These are phyloP conservation scores for Colletotrichum sp. DNA, from an alignment of 2,329 filamentous ascomycete species.

Conservation along the genomic window DNA sequence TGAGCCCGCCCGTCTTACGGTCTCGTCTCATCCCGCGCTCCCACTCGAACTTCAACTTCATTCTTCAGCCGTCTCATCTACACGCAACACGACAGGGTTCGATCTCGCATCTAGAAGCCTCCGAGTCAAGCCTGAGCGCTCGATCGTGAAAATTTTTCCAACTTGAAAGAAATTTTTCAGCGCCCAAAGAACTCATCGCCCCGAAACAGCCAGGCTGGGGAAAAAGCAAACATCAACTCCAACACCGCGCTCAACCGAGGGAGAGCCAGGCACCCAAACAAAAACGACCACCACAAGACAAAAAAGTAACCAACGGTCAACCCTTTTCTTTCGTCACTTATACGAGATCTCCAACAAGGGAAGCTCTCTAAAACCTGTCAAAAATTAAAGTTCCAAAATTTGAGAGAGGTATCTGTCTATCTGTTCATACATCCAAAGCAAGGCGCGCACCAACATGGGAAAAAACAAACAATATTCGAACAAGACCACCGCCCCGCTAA, in stretches of 20 bases:
- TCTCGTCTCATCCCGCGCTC: neutral
- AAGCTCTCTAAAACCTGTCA: neutral
- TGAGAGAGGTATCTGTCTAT: conserved; percentile 16
- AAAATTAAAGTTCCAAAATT: neutral
- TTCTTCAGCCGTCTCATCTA: neutral
- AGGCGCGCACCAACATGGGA: neutral
- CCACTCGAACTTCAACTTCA: neutral
- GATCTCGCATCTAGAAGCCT: neutral
- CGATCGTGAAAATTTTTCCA: neutral
- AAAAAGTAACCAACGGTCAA: neutral
- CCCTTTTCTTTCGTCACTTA: neutral
- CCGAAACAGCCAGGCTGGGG: neutral
- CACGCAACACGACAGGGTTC: neutral
- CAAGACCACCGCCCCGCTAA: neutral
- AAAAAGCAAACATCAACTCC: conserved; percentile 4
- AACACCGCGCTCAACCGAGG: neutral
- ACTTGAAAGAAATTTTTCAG: neutral
- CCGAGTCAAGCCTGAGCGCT: neutral
- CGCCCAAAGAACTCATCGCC: neutral
- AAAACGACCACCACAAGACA: neutral
- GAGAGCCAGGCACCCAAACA: neutral
- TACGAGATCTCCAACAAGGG: neutral
- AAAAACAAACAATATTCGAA: neutral
- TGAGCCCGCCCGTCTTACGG: neutral
- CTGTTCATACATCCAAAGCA: neutral